These are phyloP conservation scores for Bipolaris gigantea DNA, from an alignment of 2,329 filamentous ascomycete genomes.

Conservation along the genomic window DNA sequence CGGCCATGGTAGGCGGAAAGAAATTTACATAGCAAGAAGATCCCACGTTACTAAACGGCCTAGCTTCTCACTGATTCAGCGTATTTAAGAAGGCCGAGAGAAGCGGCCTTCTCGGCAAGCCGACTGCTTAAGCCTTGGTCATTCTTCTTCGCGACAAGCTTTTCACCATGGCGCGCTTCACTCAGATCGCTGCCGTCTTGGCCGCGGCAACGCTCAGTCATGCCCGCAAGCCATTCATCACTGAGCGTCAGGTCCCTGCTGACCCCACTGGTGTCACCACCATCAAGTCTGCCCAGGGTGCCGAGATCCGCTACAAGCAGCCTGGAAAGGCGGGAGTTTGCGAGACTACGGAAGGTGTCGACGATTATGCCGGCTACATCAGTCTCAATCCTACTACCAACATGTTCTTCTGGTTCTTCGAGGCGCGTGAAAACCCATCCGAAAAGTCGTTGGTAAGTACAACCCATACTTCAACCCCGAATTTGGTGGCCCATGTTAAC, in stretches of 20 bases:
- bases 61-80: background rate
- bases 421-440: constrained; percentile 49
- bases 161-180: constrained; percentile 28
- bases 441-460: constrained; percentile 30
- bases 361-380: constrained; percentile 45
- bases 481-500: background rate
- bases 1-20: background rate
- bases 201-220: constrained; percentile 21
- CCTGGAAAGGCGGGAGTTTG: constrained; percentile 48
- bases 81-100: constrained; percentile 12
- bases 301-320: constrained; percentile 41
- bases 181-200: constrained; percentile 26
- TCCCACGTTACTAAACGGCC: background rate
- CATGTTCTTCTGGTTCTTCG: constrained; percentile 54
- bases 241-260: constrained; percentile 34
- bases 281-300: constrained; percentile 40
- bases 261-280: constrained; percentile 38
- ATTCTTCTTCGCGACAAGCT: constrained; percentile 13
- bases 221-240: constrained; percentile 30
- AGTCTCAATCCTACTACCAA: constrained; percentile 41
- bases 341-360: constrained; percentile 44
- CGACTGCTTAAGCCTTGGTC: constrained; percentile 4
- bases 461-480: background rate
- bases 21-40: background rate
- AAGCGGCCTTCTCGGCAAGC: constrained; percentile 1